Evolutionary conservation across 352 stramenopile species (phyloP).

Genomic region (Phytophthora kernoviae): DNA sequence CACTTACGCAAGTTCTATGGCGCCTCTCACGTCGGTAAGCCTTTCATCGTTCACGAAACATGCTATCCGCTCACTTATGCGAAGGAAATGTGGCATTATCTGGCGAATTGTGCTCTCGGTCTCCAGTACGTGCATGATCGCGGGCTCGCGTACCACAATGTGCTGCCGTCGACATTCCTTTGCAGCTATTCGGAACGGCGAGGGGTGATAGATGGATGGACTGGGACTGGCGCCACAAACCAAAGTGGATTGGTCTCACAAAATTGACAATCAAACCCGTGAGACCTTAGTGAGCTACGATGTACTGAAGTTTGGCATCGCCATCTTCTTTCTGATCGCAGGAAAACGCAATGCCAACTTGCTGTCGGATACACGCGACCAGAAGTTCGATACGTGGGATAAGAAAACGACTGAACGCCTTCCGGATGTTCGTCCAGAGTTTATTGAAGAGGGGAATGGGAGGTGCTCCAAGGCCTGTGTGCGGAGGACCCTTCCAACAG

Average conservation of each 20-base stretch:
- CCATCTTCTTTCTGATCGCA: conserved; percentile 27
- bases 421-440: conserved; percentile 15
- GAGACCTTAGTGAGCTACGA: conserved; percentile 16
- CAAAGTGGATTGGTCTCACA: conserved; percentile 18
- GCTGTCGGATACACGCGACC: conserved; percentile 15
- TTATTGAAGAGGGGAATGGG: conserved; percentile 29
- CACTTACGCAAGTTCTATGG: conserved; percentile 40
- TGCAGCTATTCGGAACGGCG: conserved; percentile 30
- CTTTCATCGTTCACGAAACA: conserved; percentile 37
- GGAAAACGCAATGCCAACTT: conserved; percentile 27
- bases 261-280: conserved; percentile 5
- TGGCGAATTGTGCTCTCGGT: conserved; percentile 30
- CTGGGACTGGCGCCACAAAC: conserved; percentile 23
- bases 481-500: conserved; percentile 15
- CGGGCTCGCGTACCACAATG: conserved; percentile 31
- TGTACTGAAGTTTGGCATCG: conserved; percentile 26
- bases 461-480: conserved; percentile 23
- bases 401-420: conserved; percentile 23
- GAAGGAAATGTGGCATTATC: conserved; percentile 32
- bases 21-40: conserved; percentile 33
- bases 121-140: conserved; percentile 42
- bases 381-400: conserved; percentile 30
- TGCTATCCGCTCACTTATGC: conserved; percentile 31
- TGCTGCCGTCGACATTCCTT: conserved; percentile 17
- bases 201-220: conserved; percentile 31